Base-by-base conservation (phyloP, 176 grass and related monocot genomes). In the Carex littledalei region DNA sequence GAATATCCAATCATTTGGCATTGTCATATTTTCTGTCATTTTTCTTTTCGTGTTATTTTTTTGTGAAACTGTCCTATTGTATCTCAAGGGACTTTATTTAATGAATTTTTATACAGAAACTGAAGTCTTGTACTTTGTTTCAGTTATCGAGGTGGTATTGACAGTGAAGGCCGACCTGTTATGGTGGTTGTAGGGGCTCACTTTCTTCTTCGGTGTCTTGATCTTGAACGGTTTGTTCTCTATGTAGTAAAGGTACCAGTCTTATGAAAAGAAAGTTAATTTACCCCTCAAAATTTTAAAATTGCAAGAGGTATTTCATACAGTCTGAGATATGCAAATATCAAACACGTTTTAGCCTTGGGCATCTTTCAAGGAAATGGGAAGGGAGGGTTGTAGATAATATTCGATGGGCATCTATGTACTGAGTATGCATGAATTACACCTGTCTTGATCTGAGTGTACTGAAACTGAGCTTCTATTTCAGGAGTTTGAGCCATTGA, bases 111-210 rank as follows among this genome's bases (percentile, higher is more conserved):
- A 68, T 83, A 53, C 20, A 54, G 6, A 32, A 83, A 17, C 10
- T 83, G 39, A 83, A 31, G 43, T 21, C 50, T 69, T 89, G 16
- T 65, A 53, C 68, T 55, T 68, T 59, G 41, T 68, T 86, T 50
- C 89, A 95, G 95, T 67, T 98, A 95, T 85, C 89, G 91, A 55
- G 95, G 93, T 45, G 95, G 95, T 59, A 88, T 95, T 67, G 91
- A 94, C 60, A 94, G 87, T 85, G 95, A 98, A 91, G 95, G 95
- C 14, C 84, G 78, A 4, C 91, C 93, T 81, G 87, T 95, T 77
- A 98, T 98, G 89, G 95, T 98, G 15, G 90, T 98, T 84, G 90
- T 95, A 70, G 95, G 95, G 32, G 95, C 95, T 81, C 93, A 98
- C 79, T 98, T 98, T 90, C 93, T 98, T 90, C 88, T 95, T 90